Base-by-base conservation (phyloP, 768 basidiomycete species). In the Collybiopsis confluens region DNA sequence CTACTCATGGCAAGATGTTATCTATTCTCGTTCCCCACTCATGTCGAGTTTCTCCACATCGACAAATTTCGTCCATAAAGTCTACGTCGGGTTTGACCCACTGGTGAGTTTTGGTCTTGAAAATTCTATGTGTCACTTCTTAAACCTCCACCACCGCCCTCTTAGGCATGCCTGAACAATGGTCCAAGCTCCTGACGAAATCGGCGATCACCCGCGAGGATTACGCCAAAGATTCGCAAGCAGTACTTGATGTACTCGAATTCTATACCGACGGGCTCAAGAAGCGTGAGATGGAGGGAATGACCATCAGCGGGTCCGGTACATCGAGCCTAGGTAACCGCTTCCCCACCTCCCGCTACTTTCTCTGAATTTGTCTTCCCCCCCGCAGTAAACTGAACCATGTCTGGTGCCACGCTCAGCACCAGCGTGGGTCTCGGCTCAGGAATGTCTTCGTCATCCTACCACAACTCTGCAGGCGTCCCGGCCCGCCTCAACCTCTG, bases 181-280 rank as follows among this genome's bases (percentile, higher is more conserved):
- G 96, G 96, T 90, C 83, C 64, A 91, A 94, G 58, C 78, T 99
- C n/a, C 80, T 99, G 62, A 98, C 92, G 4, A 93, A 95, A 65
- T 95, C 92, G 3, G 94, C 94, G 28, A 97, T 99, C 69, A 99
- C 96, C 2, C 88, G 92, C 52, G 96, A 99, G 71, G 96, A 99
- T 69, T 97, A 98, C 54, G 93, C 91, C 4, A 90, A 90, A 65
- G 90, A 99, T 64, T 96, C 96, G 0, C 96, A 98, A 64, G 96
- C 96, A 1, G 96, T 99, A 13, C 79, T 98, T n/a, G 96, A 98
- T 57, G 96, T 97, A 1, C 85, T 99, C 57, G 95, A 98, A 65
- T 99, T 98, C 73, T 99, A 98, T 69, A 98, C 95, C 11, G 93
- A 96, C 68, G 47, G 47, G 9, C 91, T 92, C 62, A 92, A 96